Conservation (phyloP, 192 early-diverging fungal genomes). For the Powellomyces hirtus region DNA sequence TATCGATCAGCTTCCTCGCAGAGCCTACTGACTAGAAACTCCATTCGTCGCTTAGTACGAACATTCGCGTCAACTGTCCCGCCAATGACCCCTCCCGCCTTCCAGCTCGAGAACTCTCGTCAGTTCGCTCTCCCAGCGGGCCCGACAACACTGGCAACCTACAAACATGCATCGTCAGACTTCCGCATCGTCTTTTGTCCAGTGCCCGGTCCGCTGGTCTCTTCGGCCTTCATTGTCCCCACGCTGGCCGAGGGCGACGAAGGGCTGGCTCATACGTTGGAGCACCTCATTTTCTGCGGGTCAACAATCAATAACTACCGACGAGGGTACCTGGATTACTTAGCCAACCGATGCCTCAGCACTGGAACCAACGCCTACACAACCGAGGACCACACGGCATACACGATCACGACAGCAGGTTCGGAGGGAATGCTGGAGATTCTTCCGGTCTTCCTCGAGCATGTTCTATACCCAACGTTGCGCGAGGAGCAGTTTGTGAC, state of each 20-base stretch:
- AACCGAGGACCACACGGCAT: constrained; percentile 67
- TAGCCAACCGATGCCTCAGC: constrained; percentile 70
- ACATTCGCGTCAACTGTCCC: no score
- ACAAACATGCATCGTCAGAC: constrained; percentile 24
- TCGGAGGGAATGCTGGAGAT: constrained; percentile 68
- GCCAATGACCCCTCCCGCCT: not conserved
- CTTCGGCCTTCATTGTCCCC: constrained; percentile 70
- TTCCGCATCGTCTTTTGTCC: constrained; percentile 58
- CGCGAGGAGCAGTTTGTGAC: constrained; percentile 71
- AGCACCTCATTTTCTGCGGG: constrained; percentile 82
- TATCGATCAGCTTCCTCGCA: no score
- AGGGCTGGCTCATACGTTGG: constrained; percentile 83
- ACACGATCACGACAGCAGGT: constrained; percentile 65
- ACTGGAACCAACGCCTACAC: constrained; percentile 74
- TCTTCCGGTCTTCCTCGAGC: constrained; percentile 77
- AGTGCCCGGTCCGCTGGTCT: constrained; percentile 64
- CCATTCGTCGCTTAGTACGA: no score
- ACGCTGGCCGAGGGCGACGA: constrained; percentile 62
- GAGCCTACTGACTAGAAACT: no score
- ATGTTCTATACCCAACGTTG: constrained; percentile 74
- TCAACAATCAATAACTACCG: constrained; percentile 58
- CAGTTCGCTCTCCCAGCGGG: constrained; percentile 15
- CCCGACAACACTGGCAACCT: constrained; percentile 10
- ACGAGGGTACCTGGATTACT: constrained; percentile 73
- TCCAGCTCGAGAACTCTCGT: constrained; percentile 1